Conservation (phyloP, 805 yeast genomes). For the Cyberlindnera maritima region DNA sequence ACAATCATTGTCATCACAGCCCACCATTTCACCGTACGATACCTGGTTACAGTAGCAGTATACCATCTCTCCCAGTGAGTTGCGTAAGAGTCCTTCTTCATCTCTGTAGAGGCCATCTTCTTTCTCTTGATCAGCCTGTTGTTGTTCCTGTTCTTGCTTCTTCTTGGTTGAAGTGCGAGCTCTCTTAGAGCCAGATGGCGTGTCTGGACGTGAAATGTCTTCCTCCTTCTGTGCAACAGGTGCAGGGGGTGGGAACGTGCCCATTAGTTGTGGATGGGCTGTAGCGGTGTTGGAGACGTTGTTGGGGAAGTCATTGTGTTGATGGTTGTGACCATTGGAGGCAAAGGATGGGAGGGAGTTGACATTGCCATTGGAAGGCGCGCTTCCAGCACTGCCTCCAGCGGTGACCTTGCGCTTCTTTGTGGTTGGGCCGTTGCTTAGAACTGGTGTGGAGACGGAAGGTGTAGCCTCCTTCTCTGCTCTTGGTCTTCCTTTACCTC, state of each 20-base stretch:
- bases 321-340: background rate
- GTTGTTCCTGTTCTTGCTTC: conserved; percentile 17
- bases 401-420: conserved; percentile 27
- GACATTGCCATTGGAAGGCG: background rate
- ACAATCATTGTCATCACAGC: conserved; percentile 94
- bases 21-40: conserved; percentile 98
- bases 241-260: background rate
- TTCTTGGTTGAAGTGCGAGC: conserved; percentile 18
- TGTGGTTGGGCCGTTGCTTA: background rate
- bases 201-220: conserved; percentile 19
- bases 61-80: conserved; percentile 61
- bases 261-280: conserved; percentile 6
- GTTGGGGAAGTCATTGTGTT: conserved; percentile 5
- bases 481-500: conserved; percentile 22
- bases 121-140: conserved; percentile 7
- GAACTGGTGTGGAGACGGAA: conserved; percentile 4
- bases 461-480: conserved; percentile 26
- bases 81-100: conserved; percentile 17
- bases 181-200: conserved; percentile 20
- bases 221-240: background rate
- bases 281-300: conserved; percentile 7
- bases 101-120: conserved; percentile 18
- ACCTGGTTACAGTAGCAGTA: conserved; percentile 97
- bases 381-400: background rate
- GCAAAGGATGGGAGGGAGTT: background rate